Percentiles rank a stretch among this genome's conserved stretches.
phyloP scores from a whole-genome alignment of 2,329 filamentous ascomycete species.

The Colletotrichum spinosum region DNA sequence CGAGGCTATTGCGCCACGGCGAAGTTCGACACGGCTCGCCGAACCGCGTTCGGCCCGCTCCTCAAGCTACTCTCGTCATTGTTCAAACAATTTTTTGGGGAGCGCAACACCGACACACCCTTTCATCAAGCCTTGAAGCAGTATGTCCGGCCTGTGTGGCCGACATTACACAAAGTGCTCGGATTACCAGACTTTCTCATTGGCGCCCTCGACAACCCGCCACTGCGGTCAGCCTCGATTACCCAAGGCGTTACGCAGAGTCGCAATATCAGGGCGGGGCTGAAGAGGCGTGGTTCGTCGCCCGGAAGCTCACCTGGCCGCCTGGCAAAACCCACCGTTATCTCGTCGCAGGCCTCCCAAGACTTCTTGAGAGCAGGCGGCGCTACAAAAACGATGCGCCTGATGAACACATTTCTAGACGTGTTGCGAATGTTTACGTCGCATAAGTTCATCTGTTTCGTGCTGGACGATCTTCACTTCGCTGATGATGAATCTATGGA shows the following conservation, averaged over 20 bases:
- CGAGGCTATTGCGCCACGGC: constrained; percentile 74
- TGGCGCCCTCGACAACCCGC: constrained; percentile 57
- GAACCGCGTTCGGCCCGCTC: constrained; percentile 71
- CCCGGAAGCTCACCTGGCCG: constrained; percentile 57
- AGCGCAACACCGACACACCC: constrained; percentile 72
- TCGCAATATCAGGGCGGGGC: constrained; percentile 45
- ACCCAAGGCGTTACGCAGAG: constrained; percentile 47
- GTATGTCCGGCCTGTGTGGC: constrained; percentile 73
- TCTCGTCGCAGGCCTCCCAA: constrained; percentile 64
- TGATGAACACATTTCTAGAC: constrained; percentile 91
- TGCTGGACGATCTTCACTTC: constrained; percentile 89
- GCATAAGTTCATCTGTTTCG: constrained; percentile 89
- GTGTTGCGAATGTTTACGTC: constrained; percentile 84
- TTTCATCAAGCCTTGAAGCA: constrained; percentile 72
- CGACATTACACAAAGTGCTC: constrained; percentile 70
- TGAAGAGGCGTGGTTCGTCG: constrained; percentile 62
- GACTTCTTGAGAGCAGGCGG: constrained; percentile 70
- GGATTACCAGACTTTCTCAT: constrained; percentile 78
- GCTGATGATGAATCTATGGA: constrained; percentile 90
- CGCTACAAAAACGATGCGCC: constrained; percentile 74
- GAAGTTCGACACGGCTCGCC: constrained; percentile 73
- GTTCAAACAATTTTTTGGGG: constrained; percentile 76
- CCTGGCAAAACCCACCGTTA: constrained; percentile 46
- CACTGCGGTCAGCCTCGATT: constrained; percentile 51
- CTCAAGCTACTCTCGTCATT: constrained; percentile 74